Base-by-base conservation (phyloP, 2,329 filamentous ascomycete species). In the Coleophoma crateriformis region DNA sequence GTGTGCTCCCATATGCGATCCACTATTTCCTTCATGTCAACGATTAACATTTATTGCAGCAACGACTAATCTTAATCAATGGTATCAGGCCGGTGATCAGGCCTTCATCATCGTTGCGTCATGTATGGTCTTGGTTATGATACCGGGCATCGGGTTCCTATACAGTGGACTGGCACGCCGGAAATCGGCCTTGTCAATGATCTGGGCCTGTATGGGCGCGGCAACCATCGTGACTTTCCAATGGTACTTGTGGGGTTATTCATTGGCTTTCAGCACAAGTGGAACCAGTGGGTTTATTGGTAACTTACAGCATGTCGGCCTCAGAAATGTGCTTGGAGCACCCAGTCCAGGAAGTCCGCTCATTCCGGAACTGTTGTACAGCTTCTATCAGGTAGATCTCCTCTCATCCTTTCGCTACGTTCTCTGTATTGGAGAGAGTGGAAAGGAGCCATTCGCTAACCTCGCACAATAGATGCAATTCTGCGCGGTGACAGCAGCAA, bases 211-310 rank as follows among this genome's bases (percentile, higher is more conserved):
- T 71, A 92, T 96, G 87, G 91, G 87, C 69, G 92, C 90, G 45
- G 86, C 86, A 65, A 89, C 87, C 46, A 85, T 96, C 66, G 77
- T 96, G 67, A 87, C 88, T 50, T 96, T 96, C 75, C 91, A 96
- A 73, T 96, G 91, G 91, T 96, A 95, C 65, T 95, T 96, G 68
- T 96, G 91, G 91, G 91, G 91, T 37, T 96, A 95, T 70, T 95
- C 91, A 10, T 77, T 96, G 51, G 90, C 91, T 47, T 95, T 96
- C 71, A 91, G 87, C 62, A 75, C 78, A 43, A 83, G 81, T 14
- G 87, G 84, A 3, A 88, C 79, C 58, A 96, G 87, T 71, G 85
- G 87, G 46, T 96, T 88, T 72, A 96, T 96, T 64, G 91, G 91
- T 50, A 81, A 96, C 67, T 73, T 96, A 47, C 78, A 84, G 60